Evolutionary conservation across 179 eudicot species (phyloP), one percentile per base, ranked within the genome.

Genomic region (Beta macrorhiza): DNA sequence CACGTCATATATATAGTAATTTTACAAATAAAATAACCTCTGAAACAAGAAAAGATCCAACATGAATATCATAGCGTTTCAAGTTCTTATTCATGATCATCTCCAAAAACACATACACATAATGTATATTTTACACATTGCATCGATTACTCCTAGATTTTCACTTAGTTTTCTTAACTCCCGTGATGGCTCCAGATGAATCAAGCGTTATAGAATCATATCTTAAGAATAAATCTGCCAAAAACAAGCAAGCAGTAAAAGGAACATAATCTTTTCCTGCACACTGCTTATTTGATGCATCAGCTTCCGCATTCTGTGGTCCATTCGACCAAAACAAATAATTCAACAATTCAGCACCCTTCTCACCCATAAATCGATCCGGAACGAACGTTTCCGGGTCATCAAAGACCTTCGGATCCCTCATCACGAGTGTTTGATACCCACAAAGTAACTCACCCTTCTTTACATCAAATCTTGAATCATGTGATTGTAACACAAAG

Each of bases 391-490:
- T 86, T 32, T 93, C 97, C 1, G 98, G 93, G 51, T 92, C 90
- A 0, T 93, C 89, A 53, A 92, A 95, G 72, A 95, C 89, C 12
- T 87, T 88, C 0, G 93, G 82, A 67, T 95, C 98, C 80, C 83
- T 92, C 98, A 95, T 95, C 15, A 89, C 97, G 72, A 92, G 61
- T 4, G 89, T 78, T 82, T 95, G 98, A 57, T 76, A 95, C 17
- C 98, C 97, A 57, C 98, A 95, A 0, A 95, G 89, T 19, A 95
- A 88, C 87, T 95, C 98, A 0, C 98, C 98, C 80, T 93, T 95
- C 86, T 91, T 92, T 64, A 95, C 84, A 73, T 92, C 88, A 22
- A 64, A 93, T 15, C 77, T 84, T n/a, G 93, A 81, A 59, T 93
- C 91, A 37, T 91, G 85, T 1, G 97, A 89, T 72, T 86, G 86